phyloP scores from a whole-genome alignment of 78 protist genomes.

The Monosiga brevicollis region DNA sequence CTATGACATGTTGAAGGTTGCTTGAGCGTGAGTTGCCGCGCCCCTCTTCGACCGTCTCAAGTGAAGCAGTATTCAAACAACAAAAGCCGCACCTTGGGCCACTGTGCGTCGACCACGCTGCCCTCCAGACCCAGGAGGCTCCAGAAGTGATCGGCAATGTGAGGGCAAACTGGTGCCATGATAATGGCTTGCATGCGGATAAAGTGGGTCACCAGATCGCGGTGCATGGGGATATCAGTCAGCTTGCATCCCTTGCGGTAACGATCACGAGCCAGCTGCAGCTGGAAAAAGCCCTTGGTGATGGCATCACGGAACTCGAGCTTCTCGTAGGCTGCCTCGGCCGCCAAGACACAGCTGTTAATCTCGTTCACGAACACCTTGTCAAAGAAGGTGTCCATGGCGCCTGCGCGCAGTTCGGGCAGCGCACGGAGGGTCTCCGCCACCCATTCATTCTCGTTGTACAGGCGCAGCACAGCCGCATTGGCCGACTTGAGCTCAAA shows the following conservation, averaged over 20 bases:
- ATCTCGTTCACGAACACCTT: slow-evolving; percentile 56
- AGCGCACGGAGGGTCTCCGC: neutral
- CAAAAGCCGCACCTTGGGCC: neutral
- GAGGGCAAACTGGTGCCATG: slow-evolving; percentile 92
- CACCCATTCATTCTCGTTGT: slow-evolving; percentile 73
- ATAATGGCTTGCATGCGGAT: slow-evolving; percentile 61
- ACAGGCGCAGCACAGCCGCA: slow-evolving; percentile 68
- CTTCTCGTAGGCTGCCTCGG: slow-evolving; percentile 42
- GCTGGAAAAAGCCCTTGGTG: slow-evolving; percentile 58
- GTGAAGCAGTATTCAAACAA: neutral
- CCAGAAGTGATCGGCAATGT: slow-evolving; percentile 91
- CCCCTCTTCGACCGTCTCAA: neutral
- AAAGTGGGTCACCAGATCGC: slow-evolving; percentile 50
- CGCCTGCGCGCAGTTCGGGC: neutral
- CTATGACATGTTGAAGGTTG: neutral
- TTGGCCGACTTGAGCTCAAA: slow-evolving; percentile 72
- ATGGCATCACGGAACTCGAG: slow-evolving; percentile 86
- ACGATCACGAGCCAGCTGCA: slow-evolving; percentile 61
- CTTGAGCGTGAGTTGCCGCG: neutral
- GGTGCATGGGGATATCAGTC: neutral
- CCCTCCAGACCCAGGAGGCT: slow-evolving; percentile 52
- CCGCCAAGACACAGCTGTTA: slow-evolving; percentile 22
- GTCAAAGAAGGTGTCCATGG: slow-evolving; percentile 29
- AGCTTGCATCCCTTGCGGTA: slow-evolving; percentile 41
- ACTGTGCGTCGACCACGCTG: slow-evolving; percentile 9